These are phyloP conservation scores for Pseudoscleropodium purum DNA, from an alignment of 225 moss, liverwort and hornwort genomes.

Conservation along the genomic window DNA sequence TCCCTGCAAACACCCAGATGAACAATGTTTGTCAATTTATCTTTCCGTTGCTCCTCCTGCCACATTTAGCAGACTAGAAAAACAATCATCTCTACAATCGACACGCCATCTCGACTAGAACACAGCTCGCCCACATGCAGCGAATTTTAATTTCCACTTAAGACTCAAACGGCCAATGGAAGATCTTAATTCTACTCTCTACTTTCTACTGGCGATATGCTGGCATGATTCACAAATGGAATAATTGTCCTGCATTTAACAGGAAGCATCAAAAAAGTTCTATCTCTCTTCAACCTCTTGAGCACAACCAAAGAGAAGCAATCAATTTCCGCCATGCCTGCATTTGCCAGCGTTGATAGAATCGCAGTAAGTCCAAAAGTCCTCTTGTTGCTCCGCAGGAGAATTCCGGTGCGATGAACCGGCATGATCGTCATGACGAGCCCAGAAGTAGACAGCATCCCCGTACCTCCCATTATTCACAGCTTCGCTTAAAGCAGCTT, in stretches of 20 bases:
- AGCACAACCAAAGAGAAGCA: background rate
- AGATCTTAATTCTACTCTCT: background rate
- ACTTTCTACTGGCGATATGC: background rate
- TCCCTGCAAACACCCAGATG: conserved; percentile 32
- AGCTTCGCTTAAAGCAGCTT: conserved; percentile 47
- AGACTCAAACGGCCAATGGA: background rate
- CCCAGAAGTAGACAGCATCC: conserved; percentile 90
- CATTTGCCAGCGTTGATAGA: conserved; percentile 68
- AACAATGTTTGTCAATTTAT: background rate
- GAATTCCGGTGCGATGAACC: background rate
- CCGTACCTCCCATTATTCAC: conserved; percentile 37
- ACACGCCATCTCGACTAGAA: background rate
- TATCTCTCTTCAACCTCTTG: background rate
- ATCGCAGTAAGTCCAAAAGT: conserved; percentile 84
- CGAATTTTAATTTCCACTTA: background rate
- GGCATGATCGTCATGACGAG: conserved; percentile 20
- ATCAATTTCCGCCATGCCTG: conserved; percentile 38
- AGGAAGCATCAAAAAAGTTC: background rate
- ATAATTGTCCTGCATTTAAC: background rate
- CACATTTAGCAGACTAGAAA: background rate
- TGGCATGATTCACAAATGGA: background rate
- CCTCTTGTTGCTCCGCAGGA: conserved; percentile 13
- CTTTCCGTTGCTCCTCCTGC: background rate
- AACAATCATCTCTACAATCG: background rate
- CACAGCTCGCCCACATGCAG: background rate